These are phyloP conservation scores for Phyllosticta citriasiana DNA, from an alignment of 2,329 filamentous ascomycete species.

Conservation along the genomic window DNA sequence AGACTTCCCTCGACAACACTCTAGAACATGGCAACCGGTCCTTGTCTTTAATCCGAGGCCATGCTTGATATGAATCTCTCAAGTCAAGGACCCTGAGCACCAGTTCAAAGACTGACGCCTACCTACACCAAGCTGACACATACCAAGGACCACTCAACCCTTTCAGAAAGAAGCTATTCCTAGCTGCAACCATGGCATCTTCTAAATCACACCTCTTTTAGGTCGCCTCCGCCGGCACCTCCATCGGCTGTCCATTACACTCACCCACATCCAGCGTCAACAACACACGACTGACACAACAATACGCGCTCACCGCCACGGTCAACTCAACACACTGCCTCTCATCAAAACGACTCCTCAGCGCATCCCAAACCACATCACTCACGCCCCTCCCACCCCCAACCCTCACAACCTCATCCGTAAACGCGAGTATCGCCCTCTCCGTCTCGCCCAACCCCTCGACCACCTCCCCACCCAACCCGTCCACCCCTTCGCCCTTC, in stretches of 20 bases:
- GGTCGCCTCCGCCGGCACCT: conserved; percentile 3
- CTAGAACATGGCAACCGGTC: no score
- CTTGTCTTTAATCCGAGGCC: no score
- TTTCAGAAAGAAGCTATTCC: no score
- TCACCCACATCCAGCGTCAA: conserved; percentile 63
- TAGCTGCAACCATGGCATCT: neutral
- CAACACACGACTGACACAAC: conserved; percentile 74
- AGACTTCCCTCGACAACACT: no score
- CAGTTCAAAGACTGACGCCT: no score
- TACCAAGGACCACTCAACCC: no score
- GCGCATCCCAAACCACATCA: conserved; percentile 55
- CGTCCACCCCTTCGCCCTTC: conserved; percentile 18
- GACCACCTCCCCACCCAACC: conserved; percentile 28
- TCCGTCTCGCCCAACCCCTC: conserved; percentile 12
- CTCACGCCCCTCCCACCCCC: conserved; percentile 46
- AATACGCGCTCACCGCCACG: conserved; percentile 68
- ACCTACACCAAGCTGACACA: neutral
- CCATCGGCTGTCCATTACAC: conserved; percentile 21
- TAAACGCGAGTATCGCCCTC: conserved; percentile 55
- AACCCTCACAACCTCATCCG: conserved; percentile 74
- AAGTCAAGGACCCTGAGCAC: no score
- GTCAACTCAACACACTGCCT: conserved; percentile 73
- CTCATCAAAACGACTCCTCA: conserved; percentile 55
- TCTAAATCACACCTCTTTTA: neutral
- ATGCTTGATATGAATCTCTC: no score